These are phyloP conservation scores for Stachybotrys chartarum DNA, from an alignment of 2,329 filamentous ascomycete species.

Conservation along the genomic window DNA sequence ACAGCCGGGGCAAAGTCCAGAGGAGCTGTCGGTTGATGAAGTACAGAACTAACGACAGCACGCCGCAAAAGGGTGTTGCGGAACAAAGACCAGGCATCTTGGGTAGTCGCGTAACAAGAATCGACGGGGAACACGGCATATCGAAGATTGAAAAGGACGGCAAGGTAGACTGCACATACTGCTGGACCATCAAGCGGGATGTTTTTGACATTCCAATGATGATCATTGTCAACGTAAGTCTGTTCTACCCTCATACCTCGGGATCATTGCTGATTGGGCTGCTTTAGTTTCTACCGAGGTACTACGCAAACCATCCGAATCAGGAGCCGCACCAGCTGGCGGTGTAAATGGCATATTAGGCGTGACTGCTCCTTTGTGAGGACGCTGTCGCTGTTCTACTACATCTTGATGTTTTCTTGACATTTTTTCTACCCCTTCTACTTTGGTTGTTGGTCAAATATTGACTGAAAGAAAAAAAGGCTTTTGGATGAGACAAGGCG, in stretches of 20 bases:
- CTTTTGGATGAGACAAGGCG: no score
- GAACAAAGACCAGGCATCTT: conserved; percentile 38
- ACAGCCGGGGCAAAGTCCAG: conserved; percentile 78
- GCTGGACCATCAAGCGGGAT: conserved; percentile 94
- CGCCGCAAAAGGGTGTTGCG: conserved; percentile 30
- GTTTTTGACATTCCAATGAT: conserved; percentile 98
- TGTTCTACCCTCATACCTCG: background rate
- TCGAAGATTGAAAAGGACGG: conserved; percentile 78
- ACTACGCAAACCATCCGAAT: conserved; percentile 49
- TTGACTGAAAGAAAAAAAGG: no score
- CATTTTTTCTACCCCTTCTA: no score
- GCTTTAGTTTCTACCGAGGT: conserved; percentile 50
- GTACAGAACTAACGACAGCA: conserved; percentile 68
- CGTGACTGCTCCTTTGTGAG: background rate
- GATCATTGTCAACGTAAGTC: conserved; percentile 93
- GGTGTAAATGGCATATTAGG: conserved; percentile 27
- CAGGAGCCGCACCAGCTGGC: conserved; percentile 49
- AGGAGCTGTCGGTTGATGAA: conserved; percentile 82
- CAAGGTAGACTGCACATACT: conserved; percentile 90
- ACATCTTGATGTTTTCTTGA: no score
- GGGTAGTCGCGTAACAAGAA: conserved; percentile 53
- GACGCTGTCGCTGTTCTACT: no score
- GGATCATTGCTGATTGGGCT: conserved; percentile 2
- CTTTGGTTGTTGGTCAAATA: no score
- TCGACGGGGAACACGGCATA: conserved; percentile 71